Conservation (phyloP, 805 yeast genomes). For the Groenewaldozyma tartarivorans region DNA sequence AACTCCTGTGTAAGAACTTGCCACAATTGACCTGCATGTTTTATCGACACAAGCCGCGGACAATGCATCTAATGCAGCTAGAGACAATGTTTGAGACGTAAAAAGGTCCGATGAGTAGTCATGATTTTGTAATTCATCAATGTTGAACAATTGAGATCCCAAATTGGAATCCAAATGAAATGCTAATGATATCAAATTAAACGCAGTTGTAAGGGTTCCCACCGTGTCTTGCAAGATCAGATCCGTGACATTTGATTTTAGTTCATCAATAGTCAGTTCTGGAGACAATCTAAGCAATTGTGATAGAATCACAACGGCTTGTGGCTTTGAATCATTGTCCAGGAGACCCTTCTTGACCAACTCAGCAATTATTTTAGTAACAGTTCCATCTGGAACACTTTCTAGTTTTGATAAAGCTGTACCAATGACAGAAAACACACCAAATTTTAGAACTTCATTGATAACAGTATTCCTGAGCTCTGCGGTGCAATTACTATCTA, state of each 20-base stretch:
- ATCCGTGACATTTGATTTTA: conserved; percentile 10
- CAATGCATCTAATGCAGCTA: conserved; percentile 24
- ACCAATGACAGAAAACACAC: neutral
- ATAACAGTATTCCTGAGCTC: neutral
- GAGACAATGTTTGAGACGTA: conserved; percentile 15
- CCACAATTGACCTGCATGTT: conserved; percentile 22
- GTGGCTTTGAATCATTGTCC: conserved; percentile 1
- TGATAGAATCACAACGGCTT: conserved; percentile 8
- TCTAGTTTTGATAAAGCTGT: neutral
- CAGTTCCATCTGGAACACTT: no score
- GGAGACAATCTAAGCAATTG: conserved; percentile 8
- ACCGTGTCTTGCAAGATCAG: conserved; percentile 10
- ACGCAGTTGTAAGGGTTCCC: conserved; percentile 17
- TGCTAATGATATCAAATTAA: conserved; percentile 20
- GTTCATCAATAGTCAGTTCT: conserved; percentile 1
- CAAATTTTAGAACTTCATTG: neutral
- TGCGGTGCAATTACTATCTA: neutral
- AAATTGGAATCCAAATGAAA: conserved; percentile 21
- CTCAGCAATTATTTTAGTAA: no score
- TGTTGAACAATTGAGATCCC: conserved; percentile 20
- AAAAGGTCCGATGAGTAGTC: conserved; percentile 10
- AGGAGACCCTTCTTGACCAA: no score
- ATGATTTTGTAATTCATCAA: conserved; percentile 13
- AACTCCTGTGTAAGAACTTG: conserved; percentile 15
- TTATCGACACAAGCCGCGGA: conserved; percentile 27